Conservation (phyloP, 352 stramenopile species). For the Globisporangium camurandrum region DNA sequence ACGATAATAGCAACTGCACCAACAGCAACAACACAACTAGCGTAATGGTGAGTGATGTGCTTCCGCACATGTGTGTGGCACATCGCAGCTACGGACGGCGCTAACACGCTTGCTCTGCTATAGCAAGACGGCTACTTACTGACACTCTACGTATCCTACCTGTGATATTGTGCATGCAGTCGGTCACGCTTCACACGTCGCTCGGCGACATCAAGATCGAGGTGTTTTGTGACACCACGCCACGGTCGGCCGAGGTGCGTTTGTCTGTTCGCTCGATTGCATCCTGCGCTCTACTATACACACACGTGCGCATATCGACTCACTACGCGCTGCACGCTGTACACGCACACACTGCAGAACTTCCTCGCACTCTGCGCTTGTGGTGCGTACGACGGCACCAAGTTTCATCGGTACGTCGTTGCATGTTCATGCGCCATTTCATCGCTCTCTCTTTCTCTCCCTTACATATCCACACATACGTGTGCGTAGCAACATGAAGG, state of each 20-base stretch:
- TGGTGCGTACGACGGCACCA: slow-evolving; percentile 86
- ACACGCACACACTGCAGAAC: no score
- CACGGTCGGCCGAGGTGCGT: slow-evolving; percentile 71
- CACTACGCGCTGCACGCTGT: no score
- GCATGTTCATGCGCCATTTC: neutral
- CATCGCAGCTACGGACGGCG: no score
- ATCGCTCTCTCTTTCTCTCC: slow-evolving; percentile 1
- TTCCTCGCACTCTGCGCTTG: slow-evolving; percentile 94
- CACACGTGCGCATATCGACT: slow-evolving; percentile 15
- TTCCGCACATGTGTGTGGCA: no score
- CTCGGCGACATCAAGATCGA: slow-evolving; percentile 96
- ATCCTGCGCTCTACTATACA: neutral
- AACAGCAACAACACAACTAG: no score
- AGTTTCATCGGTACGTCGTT: slow-evolving; percentile 81
- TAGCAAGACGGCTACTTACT: no score
- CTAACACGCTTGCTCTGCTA: no score
- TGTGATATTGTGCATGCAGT: no score
- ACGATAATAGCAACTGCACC: no score
- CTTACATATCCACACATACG: neutral
- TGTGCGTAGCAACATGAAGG: slow-evolving; percentile 71
- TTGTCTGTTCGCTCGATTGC: neutral
- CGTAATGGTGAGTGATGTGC: no score
- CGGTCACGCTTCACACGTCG: slow-evolving; percentile 93
- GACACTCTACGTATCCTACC: no score
- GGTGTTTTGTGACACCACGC: slow-evolving; percentile 93